phyloP scores from a whole-genome alignment of 2,329 filamentous ascomycete genomes.

The Botrytis pseudocinerea region DNA sequence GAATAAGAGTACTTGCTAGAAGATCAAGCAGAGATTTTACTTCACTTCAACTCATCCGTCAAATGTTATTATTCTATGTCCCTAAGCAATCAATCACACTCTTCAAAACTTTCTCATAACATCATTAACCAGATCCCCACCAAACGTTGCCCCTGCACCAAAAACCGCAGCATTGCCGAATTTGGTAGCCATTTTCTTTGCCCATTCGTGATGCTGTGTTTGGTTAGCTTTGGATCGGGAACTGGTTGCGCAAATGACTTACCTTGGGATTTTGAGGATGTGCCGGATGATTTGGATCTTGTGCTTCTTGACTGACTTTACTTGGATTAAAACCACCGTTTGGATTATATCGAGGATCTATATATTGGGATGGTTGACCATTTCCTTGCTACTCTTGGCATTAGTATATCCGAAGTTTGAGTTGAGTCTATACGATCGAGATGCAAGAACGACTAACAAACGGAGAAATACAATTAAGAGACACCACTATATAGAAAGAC shows the following conservation, averaged over 20 bases:
- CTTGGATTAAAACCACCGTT: constrained; percentile 31
- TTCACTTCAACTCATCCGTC: neutral
- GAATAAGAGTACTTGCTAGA: neutral
- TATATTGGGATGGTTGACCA: constrained; percentile 34
- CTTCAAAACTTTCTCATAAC: constrained; percentile 20
- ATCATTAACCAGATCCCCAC: constrained; percentile 32
- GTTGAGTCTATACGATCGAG: neutral
- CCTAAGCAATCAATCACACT: too few species aligned
- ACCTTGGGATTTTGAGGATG: constrained; percentile 39
- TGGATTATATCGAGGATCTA: constrained; percentile 36
- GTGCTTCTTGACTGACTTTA: constrained; percentile 37
- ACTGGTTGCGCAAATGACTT: neutral
- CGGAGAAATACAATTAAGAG: neutral
- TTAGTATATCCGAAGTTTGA: neutral
- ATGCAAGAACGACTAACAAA: neutral
- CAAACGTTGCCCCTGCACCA: constrained; percentile 40
- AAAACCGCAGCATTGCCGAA: constrained; percentile 40
- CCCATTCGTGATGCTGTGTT: constrained; percentile 38
- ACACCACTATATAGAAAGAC: too few species aligned
- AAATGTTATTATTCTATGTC: too few species aligned
- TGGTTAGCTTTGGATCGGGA: neutral
- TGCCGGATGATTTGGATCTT: constrained; percentile 39
- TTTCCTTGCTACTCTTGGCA: constrained; percentile 29
- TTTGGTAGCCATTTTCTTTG: constrained; percentile 33
- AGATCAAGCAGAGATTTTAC: neutral